Conservation (phyloP, 129 eudicot genomes). For the Sambucus nigra region DNA sequence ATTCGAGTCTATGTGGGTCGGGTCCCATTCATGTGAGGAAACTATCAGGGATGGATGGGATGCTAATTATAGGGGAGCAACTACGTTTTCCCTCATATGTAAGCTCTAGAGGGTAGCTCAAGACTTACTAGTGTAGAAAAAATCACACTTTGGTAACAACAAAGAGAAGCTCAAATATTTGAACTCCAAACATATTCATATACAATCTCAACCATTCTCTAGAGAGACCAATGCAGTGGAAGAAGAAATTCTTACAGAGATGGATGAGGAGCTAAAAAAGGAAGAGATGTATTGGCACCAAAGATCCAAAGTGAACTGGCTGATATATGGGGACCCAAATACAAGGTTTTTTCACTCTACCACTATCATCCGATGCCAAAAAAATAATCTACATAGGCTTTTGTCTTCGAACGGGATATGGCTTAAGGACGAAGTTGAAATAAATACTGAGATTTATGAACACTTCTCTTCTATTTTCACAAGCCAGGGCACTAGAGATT, state of each 20-base stretch:
- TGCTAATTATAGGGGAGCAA: neutral
- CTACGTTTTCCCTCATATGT: neutral
- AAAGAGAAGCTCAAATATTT: neutral
- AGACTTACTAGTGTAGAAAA: neutral
- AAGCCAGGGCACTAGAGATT: neutral
- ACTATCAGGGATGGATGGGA: neutral
- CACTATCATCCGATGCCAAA: neutral
- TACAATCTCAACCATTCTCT: neutral
- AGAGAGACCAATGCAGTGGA: neutral
- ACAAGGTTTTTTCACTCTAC: neutral
- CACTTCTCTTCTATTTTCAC: neutral
- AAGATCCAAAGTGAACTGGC: neutral
- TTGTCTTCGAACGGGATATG: neutral
- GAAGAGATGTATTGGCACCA: constrained; percentile 1
- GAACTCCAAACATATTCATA: neutral
- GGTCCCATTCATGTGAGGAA: neutral
- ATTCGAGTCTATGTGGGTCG: neutral
- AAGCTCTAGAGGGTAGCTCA: too few species aligned
- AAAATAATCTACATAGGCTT: neutral
- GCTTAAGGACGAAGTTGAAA: neutral
- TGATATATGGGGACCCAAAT: neutral
- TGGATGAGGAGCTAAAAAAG: neutral
- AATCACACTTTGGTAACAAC: neutral
- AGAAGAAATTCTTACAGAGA: neutral
- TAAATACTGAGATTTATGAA: neutral